Base-by-base conservation (phyloP, 768 basidiomycete species). In the Tylopilus rubrobrunneus region DNA sequence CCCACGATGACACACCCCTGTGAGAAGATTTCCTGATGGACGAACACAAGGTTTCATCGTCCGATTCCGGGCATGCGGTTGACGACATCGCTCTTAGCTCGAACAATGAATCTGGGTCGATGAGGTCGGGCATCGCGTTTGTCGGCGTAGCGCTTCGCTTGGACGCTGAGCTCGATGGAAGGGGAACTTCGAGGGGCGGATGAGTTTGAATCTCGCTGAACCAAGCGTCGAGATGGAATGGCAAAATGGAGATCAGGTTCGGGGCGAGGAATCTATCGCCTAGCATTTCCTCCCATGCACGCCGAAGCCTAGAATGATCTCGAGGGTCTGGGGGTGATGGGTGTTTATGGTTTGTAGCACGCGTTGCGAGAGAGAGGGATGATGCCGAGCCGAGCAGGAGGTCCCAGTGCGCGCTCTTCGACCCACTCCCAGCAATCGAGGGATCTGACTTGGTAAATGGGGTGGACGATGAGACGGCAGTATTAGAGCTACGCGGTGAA, bases 211-310 rank as follows among this genome's bases (percentile, higher is more conserved):
- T 75, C 45, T 82, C 78, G 9, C 65, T 62, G 58, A 88, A 89
- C 49, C 76, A 78, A 17, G 76, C 70, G 1, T 78, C 79, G 36
- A 89, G 73, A 60, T 88, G 85, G 57, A 88, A 85, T 0, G 85
- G 85, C 47, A 89, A 74, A 48, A 87, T 75, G 17, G 82, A 77
- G 55, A 82, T 71, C 7, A 83, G 64, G 19, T 78, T 78, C 8
- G 78, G 66, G 0, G 80, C 71, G 33, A 89, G 70, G 62, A 86
- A 86, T 17, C 81, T 74, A 23, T 68, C 73, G 42, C 76, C 65
- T 28, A 89, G 76, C 85, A 89, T 86, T 39, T 77, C 76, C 49
- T 83, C 80, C 85, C 87, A 89, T 5, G 85, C 81, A 4, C 73
- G 70, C 65, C 80, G 78, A 40, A 89, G 75, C 50, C 76, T 75